Evolutionary conservation across 768 basidiomycete species (phyloP), one percentile per base, ranked within the genome.

Genomic region (Podaxis sp.): DNA sequence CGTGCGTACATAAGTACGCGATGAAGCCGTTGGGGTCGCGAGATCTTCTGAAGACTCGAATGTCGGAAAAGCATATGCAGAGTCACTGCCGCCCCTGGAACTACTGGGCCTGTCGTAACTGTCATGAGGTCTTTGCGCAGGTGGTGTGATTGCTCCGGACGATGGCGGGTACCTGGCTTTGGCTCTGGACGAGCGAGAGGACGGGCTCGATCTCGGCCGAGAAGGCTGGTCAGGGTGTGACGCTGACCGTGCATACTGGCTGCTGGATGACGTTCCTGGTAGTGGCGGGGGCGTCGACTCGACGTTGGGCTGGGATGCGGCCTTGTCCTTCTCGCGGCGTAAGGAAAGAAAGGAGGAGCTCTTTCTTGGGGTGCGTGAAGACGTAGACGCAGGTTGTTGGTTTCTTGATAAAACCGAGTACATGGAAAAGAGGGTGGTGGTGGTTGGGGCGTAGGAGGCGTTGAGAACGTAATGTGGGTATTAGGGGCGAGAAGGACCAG

Each of bases 331-430:
- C 73, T 83, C 82, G 63, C 79, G 79, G 63, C 80, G 76, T 53
- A 86, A 75, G 28, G 87, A 87, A 38, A 86, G 70, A 69, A 86
- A 84, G 7, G 87, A 86, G 22, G 80, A 74, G 67, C 80, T 86
- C 72, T 84, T 85, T 63, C 80, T 78, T 15, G 85, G 82, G 28
- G 73, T 73, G 61, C 78, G 82, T 44, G 79, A 71, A 22, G 73
- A 65, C 59, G 67, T 55, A 65, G 69, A 63, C 57, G 66, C 63
- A 53, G 75, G 72, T 63, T 74, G 72, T 63, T 76, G 76, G 57
- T 73, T 70, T 33, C 77, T 76, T 57, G 77, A 74, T 57, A 76
- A 64, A 57, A 79, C 73, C 59, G 78, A 72, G 61, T 78, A 77
- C 77, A 80, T 79, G 65, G 58, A 46, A 48, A 46, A 59, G 52